Evolutionary conservation across 108 stramenopile species (phyloP).

Genomic region (Skeletonema grethae): DNA sequence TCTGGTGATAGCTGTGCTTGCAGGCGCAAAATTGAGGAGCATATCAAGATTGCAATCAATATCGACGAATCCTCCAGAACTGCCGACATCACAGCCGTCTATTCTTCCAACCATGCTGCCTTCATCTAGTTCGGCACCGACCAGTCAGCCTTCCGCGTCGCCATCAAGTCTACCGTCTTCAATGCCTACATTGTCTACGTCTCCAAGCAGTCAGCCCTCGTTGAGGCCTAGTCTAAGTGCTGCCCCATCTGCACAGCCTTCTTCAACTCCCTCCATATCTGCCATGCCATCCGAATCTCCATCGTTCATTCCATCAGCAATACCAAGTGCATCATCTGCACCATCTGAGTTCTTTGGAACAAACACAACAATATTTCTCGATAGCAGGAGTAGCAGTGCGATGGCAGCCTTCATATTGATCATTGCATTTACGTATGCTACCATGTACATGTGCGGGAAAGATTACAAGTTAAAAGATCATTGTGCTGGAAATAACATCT

Average conservation of each 20-base stretch:
- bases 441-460: not conserved
- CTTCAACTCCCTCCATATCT: not conserved
- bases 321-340: not conserved
- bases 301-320: not conserved
- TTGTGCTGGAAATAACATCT: not conserved
- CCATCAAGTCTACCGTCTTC: not conserved
- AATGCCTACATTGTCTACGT: not conserved
- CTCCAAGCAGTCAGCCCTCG: not conserved
- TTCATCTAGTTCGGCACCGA: not conserved
- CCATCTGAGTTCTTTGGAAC: not conserved
- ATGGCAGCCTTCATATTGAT: not conserved
- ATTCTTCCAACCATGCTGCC: not conserved
- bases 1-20: not conserved
- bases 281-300: not conserved
- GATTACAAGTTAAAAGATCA: not conserved
- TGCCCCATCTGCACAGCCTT: not conserved
- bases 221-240: not conserved
- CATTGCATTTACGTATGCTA: not conserved
- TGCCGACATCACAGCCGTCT: not conserved
- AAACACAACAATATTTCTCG: constrained; percentile 1
- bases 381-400: not conserved
- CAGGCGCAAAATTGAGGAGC: not conserved
- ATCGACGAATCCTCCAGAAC: not conserved
- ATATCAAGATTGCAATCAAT: not conserved
- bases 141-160: not conserved